Conservation (phyloP, 108 stramenopile species). For the Cyclotella kingstonii region DNA sequence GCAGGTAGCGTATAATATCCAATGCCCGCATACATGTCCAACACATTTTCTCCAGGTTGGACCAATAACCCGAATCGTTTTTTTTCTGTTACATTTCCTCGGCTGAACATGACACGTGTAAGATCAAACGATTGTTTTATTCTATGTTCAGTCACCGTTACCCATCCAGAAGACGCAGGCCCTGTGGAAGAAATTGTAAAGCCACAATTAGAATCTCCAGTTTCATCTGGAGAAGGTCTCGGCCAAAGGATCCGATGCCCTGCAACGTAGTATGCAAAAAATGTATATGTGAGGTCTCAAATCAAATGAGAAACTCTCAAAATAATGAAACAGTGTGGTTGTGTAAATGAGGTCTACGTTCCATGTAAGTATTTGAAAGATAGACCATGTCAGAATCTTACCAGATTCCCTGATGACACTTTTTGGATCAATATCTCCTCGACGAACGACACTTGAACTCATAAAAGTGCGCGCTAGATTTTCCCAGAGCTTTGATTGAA, state of each 20-base stretch:
- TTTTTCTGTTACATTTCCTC: conserved; percentile 93
- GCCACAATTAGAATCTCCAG: conserved; percentile 19
- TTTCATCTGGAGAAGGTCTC: conserved; percentile 1
- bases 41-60: conserved; percentile 63
- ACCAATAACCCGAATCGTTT: conserved; percentile 82
- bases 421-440: conserved; percentile 75
- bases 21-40: conserved; percentile 96
- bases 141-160: conserved; percentile 90
- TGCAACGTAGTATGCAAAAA: not conserved
- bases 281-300: not conserved
- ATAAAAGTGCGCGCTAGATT: conserved; percentile 36
- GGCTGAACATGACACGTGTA: conserved; percentile 92
- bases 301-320: not conserved
- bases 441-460: conserved; percentile 64
- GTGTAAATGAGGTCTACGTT: not conserved
- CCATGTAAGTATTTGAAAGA: not conserved
- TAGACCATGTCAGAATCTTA: not conserved
- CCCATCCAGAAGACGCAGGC: conserved; percentile 71
- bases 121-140: conserved; percentile 89
- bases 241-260: conserved; percentile 74
- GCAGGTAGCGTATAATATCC: conserved; percentile 96
- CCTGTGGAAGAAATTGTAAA: conserved; percentile 37
- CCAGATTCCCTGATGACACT: conserved; percentile 68
- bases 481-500: conserved; percentile 56
- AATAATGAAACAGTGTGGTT: too few species aligned